phyloP scores from a whole-genome alignment of 176 grass and related monocot genomes.

The Oryza glaberrima region DNA sequence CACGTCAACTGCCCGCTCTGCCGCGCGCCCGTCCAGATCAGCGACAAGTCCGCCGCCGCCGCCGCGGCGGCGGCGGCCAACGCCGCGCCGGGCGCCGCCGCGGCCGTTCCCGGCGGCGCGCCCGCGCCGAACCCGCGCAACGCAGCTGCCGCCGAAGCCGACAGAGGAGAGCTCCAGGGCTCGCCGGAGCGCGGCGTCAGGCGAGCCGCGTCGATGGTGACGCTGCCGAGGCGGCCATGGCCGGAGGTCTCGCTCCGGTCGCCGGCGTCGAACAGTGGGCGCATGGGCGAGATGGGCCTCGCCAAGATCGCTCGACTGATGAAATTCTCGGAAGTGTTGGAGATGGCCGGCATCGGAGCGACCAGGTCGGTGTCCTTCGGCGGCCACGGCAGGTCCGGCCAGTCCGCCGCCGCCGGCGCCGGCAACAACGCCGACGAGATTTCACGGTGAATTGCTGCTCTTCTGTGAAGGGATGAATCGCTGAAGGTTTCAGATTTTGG shows the following conservation, averaged over 20 bases:
- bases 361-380: conserved; percentile 34
- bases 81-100: neutral
- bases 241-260: conserved; percentile 28
- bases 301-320: conserved; percentile 30
- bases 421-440: conserved; percentile 9
- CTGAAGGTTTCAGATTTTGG: conserved; percentile 4
- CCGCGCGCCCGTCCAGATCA: conserved; percentile 67
- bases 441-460: neutral
- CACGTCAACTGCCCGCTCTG: conserved; percentile 87
- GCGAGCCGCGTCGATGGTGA: conserved; percentile 44
- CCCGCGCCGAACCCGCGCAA: neutral
- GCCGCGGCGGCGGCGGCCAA: neutral
- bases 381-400: conserved; percentile 4
- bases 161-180: neutral
- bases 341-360: conserved; percentile 6
- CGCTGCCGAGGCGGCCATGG: conserved; percentile 32
- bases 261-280: conserved; percentile 37
- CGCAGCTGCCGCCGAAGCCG: neutral
- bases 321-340: conserved; percentile 22
- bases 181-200: conserved; percentile 22
- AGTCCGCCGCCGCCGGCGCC: conserved; percentile 6
- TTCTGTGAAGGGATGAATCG: neutral
- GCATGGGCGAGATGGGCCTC: conserved; percentile 38
- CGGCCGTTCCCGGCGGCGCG: neutral
- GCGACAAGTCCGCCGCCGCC: neutral